Base-by-base conservation (phyloP, 73 alveolate species). In the Paramecium sonneborni region DNA sequence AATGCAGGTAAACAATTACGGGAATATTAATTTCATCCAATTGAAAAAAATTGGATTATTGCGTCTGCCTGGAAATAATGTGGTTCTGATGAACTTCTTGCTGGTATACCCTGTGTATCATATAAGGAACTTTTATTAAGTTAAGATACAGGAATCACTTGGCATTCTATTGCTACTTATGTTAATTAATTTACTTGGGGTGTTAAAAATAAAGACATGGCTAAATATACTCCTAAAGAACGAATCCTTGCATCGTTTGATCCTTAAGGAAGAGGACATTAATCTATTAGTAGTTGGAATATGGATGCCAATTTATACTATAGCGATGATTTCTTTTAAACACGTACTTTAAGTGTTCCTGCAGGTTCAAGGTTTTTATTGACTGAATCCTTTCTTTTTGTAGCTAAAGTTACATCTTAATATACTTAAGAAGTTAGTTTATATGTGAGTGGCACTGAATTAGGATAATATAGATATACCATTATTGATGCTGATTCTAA, bases 131-230 rank as follows among this genome's bases (percentile, higher is more conserved):
- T 95, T 11, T 89, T 89, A 62, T 34, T 67, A 23, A 95, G 97
- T 24, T 15, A 90, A 12, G 98, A 95, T 72, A 55, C 95, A 85
- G 98, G 99, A 10, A 56, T 56, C 34, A 39, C 93, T 39, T 95
- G 98, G 97, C 85, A 85, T 10, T 76, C 85, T 72, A 34, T 96
- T 57, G 86, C 92, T 58, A 92, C 86, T 34, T 95, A 96, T 74
- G 99, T 97, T 15, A 96, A 95, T 72, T 97, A 97, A 90, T 97
- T 97, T 86, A 90, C 96, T 24, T 97, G 99, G 99, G 98, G 96
- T 12, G 95, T 37, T 55, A 93, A 86, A 84, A 44, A 46, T 44
- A 97, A 93, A n/a, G 93, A 93, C 85, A 92, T 79, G 58, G 86
- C 76, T 21, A 72, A 46, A 85, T 74, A 91, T 9, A 56, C 79